These are phyloP conservation scores for Trypanosomatidae sp. DNA, from an alignment of 208 protist genomes.

Conservation along the genomic window DNA sequence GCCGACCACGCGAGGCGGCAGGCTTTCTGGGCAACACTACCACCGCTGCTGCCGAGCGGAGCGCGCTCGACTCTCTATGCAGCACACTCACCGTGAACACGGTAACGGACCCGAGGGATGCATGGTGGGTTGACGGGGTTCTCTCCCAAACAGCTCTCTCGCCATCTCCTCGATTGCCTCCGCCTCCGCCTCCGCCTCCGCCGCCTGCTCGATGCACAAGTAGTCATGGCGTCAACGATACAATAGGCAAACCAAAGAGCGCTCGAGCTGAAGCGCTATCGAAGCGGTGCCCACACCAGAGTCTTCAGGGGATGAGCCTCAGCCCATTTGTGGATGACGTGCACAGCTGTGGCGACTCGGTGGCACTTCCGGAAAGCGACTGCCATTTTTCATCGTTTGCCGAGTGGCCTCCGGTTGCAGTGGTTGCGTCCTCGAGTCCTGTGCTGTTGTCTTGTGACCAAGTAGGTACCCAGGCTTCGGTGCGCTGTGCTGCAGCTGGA, in stretches of 20 bases:
- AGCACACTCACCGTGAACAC: not conserved
- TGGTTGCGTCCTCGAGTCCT: not conserved
- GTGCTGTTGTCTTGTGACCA: not conserved
- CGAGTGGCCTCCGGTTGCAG: not conserved
- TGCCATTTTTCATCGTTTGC: not conserved
- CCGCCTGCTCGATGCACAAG: not conserved
- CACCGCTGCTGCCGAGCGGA: not conserved
- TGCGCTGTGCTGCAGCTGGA: not conserved
- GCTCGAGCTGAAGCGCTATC: not conserved
- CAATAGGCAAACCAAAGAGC: too few relatives aligned
- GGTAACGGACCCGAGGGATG: not conserved
- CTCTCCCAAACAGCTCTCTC: constrained; percentile 1
- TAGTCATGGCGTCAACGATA: not conserved
- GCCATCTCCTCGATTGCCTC: not conserved
- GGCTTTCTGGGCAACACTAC: not conserved
- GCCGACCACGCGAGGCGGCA: not conserved
- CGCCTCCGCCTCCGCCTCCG: not conserved
- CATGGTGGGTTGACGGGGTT: not conserved
- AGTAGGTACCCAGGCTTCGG: not conserved
- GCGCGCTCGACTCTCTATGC: not conserved
- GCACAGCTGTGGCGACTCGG: not conserved
- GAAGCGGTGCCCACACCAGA: not conserved
- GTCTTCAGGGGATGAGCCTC: constrained; percentile 4
- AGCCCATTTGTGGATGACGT: not conserved
- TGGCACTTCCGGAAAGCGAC: not conserved